A percentile compares a stretch with the other conserved stretches of the same genome.
phyloP scores from a whole-genome alignment of 345 rosid species.

The Brassica napus region DNA sequence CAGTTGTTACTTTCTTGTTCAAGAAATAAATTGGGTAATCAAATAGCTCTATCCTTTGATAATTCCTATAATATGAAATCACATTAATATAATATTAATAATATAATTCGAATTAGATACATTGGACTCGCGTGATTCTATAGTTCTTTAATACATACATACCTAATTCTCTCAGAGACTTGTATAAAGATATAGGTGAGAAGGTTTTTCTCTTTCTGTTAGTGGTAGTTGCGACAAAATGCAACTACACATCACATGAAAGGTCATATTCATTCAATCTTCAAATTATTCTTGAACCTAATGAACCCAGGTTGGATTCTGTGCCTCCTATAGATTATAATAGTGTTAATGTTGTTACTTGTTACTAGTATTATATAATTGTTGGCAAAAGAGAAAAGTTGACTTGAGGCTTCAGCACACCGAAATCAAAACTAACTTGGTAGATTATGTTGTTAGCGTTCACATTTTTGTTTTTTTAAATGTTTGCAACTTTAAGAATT shows the following conservation, averaged over 20 bases:
- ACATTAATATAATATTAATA: background rate
- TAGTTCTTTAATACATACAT: background rate
- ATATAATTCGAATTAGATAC: background rate
- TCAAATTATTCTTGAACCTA: background rate
- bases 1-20: background rate
- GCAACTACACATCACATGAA: conserved; percentile 35
- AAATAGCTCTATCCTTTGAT: background rate
- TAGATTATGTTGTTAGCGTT: background rate
- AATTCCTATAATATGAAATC: background rate
- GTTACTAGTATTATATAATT: background rate
- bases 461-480: background rate
- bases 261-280: conserved; percentile 36
- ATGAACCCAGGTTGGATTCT: conserved; percentile 29
- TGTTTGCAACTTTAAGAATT: background rate
- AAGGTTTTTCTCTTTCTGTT: conserved; percentile 12
- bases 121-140: background rate
- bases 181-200: background rate
- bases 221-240: conserved; percentile 33
- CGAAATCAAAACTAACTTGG: background rate
- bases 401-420: background rate
- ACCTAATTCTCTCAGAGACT: background rate
- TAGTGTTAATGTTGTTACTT: background rate
- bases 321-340: conserved; percentile 1
- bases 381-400: background rate
- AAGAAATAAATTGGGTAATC: background rate